phyloP scores from a whole-genome alignment of 345 rosid species.

The Raphanus raphanistrum region DNA sequence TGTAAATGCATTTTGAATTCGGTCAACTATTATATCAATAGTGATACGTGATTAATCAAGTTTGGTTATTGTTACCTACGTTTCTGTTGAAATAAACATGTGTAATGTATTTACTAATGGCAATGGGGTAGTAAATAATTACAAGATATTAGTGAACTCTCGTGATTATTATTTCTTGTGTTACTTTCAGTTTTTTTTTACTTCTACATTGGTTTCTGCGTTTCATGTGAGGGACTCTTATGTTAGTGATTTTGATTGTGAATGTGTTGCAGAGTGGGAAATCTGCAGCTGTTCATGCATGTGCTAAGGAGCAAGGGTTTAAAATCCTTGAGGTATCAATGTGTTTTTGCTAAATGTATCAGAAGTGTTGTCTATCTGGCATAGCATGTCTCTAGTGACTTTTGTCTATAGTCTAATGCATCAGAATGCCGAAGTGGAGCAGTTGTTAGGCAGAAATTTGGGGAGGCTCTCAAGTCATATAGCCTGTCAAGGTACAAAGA shows the following conservation, averaged over 20 bases:
- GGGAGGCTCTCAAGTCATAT: conserved; percentile 75
- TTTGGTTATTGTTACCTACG: no score
- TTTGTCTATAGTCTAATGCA: conserved; percentile 61
- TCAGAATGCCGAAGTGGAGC: conserved; percentile 89
- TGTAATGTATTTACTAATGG: no score
- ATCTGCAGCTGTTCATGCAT: conserved; percentile 86
- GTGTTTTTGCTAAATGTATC: conserved; percentile 5
- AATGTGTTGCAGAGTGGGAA: conserved; percentile 97
- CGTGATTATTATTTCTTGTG: no score
- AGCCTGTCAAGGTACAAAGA: conserved; percentile 62
- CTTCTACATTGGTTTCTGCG: not conserved
- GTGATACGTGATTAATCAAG: no score
- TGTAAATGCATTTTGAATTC: no score
- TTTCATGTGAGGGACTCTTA: conserved; percentile 4
- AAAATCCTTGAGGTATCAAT: conserved; percentile 78
- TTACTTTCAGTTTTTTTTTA: not conserved
- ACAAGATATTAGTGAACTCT: no score
- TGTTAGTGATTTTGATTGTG: conserved; percentile 22
- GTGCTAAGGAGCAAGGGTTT: conserved; percentile 90
- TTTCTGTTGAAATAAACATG: no score
- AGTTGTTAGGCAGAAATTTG: conserved; percentile 75
- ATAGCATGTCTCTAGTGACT: conserved; percentile 2
- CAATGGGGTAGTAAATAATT: no score
- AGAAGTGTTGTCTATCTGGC: conserved; percentile 2
- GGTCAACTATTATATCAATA: no score